phyloP scores from a whole-genome alignment of 73 alveolate genomes.

The Breviolum minutum region DNA sequence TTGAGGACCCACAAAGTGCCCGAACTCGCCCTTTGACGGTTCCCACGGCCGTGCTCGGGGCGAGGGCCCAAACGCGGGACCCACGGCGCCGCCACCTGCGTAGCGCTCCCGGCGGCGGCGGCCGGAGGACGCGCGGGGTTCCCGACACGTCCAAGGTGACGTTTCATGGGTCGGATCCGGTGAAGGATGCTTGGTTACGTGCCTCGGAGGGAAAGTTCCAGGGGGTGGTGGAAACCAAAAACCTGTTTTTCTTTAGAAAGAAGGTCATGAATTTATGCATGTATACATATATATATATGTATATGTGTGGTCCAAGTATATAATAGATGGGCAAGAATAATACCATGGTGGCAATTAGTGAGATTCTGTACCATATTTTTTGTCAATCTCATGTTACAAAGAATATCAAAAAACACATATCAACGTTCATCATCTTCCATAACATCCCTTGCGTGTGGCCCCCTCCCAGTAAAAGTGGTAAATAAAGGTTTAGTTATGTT shows the following conservation, averaged over 20 bases:
- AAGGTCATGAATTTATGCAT: too few relatives aligned
- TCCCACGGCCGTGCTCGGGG: not conserved
- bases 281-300: too few relatives aligned
- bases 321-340: too few relatives aligned
- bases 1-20: not conserved
- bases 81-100: not conserved
- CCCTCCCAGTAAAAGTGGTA: too few relatives aligned
- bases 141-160: not conserved
- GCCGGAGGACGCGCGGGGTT: not conserved
- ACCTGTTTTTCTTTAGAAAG: not conserved
- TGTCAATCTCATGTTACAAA: too few relatives aligned
- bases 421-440: too few relatives aligned
- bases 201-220: not conserved
- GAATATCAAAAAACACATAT: too few relatives aligned
- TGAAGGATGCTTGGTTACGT: slow-evolving; percentile 35
- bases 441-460: too few relatives aligned
- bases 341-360: too few relatives aligned
- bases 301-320: too few relatives aligned
- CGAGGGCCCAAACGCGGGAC: not conserved
- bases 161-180: slow-evolving; percentile 27
- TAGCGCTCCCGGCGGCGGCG: slow-evolving; percentile 11
- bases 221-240: not conserved
- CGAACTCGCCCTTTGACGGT: not conserved
- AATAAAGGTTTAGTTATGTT: too few relatives aligned
- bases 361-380: too few relatives aligned